Percentiles rank a stretch among this genome's conserved stretches.
Evolutionary conservation across 2,329 filamentous ascomycete genomes (phyloP).

Genomic region (Pyricularia sp.): DNA sequence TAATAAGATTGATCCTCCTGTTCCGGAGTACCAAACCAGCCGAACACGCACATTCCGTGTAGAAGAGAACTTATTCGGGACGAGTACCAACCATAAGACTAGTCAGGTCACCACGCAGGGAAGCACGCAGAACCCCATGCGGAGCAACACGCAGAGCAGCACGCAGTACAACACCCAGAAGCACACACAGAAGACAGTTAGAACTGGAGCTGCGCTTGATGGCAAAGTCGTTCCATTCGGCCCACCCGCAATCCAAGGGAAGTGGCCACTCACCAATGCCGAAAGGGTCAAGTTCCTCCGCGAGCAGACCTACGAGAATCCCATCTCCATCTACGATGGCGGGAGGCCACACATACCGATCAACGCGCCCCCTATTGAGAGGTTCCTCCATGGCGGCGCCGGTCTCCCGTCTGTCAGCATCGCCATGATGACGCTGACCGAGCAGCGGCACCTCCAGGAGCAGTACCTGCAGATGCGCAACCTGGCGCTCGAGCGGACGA

Average conservation of each 20-base stretch:
- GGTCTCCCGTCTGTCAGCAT: slow-evolving; percentile 1
- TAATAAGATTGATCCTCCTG: too few relatives aligned
- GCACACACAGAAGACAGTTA: background rate
- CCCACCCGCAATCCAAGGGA: background rate
- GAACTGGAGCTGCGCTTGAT: background rate
- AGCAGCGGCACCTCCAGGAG: background rate
- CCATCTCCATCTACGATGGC: background rate
- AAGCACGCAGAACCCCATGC: too few relatives aligned
- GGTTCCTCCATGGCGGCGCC: background rate
- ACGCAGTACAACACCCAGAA: background rate
- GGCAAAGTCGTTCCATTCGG: slow-evolving; percentile 4
- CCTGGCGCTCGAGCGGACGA: background rate
- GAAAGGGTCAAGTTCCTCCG: background rate
- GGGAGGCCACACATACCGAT: background rate
- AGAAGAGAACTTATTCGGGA: too few relatives aligned
- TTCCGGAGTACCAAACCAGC: too few relatives aligned
- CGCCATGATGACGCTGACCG: slow-evolving; percentile 2
- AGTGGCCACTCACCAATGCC: background rate
- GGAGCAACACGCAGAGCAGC: too few relatives aligned
- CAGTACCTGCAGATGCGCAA: background rate
- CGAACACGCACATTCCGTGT: too few relatives aligned
- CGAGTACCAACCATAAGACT: too few relatives aligned
- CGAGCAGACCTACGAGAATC: background rate
- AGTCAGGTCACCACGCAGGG: too few relatives aligned
- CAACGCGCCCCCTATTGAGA: background rate